Percentiles rank a stretch among this genome's conserved stretches.
Conservation (phyloP, 495 filamentous ascomycete genomes). For the Paragyromitra xinjiangensis region DNA sequence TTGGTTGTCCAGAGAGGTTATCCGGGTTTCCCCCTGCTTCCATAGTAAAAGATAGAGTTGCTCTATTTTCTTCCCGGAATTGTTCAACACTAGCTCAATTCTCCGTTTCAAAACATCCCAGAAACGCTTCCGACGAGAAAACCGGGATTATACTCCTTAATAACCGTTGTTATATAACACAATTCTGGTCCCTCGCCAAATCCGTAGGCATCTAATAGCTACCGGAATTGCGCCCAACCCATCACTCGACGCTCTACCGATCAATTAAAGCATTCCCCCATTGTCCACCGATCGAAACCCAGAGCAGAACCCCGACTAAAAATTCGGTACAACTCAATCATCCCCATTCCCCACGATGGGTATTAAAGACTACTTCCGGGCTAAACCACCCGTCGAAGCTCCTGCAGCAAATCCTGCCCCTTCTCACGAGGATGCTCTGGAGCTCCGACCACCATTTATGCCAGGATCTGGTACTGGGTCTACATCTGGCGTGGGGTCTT, state of each 20-base stretch:
- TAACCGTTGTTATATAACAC: slow-evolving; percentile 17
- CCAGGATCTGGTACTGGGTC: slow-evolving; percentile 43
- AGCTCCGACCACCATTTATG: slow-evolving; percentile 61
- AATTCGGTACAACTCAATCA: not conserved
- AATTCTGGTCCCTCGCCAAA: slow-evolving; percentile 8
- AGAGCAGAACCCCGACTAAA: slow-evolving; percentile 5
- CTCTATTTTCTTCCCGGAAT: not conserved
- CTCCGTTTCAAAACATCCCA: slow-evolving; percentile 1
- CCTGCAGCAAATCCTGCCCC: slow-evolving; percentile 40
- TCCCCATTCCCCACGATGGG: slow-evolving; percentile 63
- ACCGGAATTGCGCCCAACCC: slow-evolving; percentile 9
- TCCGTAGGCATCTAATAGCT: slow-evolving; percentile 5
- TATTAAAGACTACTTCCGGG: slow-evolving; percentile 69
- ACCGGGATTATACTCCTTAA: slow-evolving; percentile 13
- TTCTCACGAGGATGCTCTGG: slow-evolving; percentile 58
- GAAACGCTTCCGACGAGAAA: slow-evolving; percentile 9
- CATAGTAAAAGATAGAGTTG: slow-evolving; percentile 11
- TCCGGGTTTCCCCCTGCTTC: not conserved
- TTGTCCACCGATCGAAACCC: slow-evolving; percentile 16
- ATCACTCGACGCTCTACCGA: not conserved
- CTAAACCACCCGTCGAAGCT: slow-evolving; percentile 60
- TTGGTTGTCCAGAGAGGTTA: slow-evolving; percentile 4
- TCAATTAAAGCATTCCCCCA: not conserved
- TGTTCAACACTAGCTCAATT: slow-evolving; percentile 18
- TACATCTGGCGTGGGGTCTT: slow-evolving; percentile 56